Percentiles rank a stretch among this genome's conserved stretches.
These are phyloP conservation scores for Baorangia bicolor DNA, from an alignment of 768 basidiomycete species.

Conservation along the genomic window DNA sequence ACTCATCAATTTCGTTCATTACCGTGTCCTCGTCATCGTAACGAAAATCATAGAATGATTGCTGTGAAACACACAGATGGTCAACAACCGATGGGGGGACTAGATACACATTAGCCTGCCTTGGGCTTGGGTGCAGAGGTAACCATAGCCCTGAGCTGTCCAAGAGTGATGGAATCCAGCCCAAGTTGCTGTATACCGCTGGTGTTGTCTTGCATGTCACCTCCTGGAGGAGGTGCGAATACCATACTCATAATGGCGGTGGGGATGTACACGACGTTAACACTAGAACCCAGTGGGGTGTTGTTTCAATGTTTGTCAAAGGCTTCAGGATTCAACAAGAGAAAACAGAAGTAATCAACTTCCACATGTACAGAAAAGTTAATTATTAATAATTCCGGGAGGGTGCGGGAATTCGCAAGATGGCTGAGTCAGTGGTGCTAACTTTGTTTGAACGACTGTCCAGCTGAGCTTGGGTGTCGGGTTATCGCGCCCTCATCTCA, in stretches of 20 bases:
- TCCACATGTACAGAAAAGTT: no score
- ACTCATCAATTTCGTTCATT: conserved; percentile 95
- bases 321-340: conserved; percentile 27
- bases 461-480: not conserved
- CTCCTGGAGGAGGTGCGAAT: conserved; percentile 29
- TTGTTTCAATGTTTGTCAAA: conserved; percentile 31
- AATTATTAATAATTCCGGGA: not conserved
- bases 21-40: conserved; percentile 97
- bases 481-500: not conserved
- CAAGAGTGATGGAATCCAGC: conserved; percentile 75
- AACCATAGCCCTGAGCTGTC: conserved; percentile 76
- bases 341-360: conserved; percentile 20
- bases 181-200: conserved; percentile 39
- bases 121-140: conserved; percentile 70
- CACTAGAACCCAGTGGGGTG: not conserved
- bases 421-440: conserved; percentile 10
- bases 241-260: conserved; percentile 31
- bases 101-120: conserved; percentile 40
- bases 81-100: conserved; percentile 18
- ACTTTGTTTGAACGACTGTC: conserved; percentile 4
- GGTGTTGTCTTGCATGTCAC: conserved; percentile 32
- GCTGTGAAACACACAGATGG: conserved; percentile 44
- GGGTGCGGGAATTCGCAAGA: conserved; percentile 1
- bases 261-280: not conserved
- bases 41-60: conserved; percentile 86